These are phyloP conservation scores for Wolfiporia cocos DNA, from an alignment of 1,284 basidiomycete species.

Conservation along the genomic window DNA sequence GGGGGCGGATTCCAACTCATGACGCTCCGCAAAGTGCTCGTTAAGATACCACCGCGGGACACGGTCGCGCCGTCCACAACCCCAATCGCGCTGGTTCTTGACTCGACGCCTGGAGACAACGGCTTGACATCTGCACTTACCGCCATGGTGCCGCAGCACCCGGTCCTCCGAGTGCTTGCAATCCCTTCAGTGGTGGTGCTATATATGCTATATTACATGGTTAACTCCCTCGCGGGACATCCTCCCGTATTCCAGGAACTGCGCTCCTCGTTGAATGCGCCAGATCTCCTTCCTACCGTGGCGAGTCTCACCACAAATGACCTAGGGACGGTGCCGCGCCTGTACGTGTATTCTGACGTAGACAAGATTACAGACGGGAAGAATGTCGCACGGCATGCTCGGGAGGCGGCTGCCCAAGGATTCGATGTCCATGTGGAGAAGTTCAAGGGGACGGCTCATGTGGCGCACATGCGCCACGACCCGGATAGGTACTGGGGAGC, in stretches of 20 bases:
- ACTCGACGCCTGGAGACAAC: conserved; percentile 9
- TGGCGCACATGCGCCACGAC: conserved; percentile 8
- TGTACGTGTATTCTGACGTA: conserved; percentile 10
- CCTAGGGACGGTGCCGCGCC: conserved; percentile 5
- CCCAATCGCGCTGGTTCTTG: conserved; percentile 12
- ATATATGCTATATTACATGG: conserved; percentile 4
- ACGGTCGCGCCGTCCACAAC: background rate
- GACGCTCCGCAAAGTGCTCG: conserved; percentile 11
- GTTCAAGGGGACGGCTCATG: conserved; percentile 7
- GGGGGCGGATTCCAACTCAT: conserved; percentile 12
- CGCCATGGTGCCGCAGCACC: conserved; percentile 6
- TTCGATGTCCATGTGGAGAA: conserved; percentile 11
- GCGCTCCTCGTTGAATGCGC: conserved; percentile 5
- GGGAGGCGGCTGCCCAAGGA: conserved; percentile 2
- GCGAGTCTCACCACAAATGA: background rate
- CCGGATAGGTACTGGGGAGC: conserved; percentile 11
- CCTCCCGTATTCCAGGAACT: conserved; percentile 9
- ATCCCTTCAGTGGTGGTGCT: conserved; percentile 6
- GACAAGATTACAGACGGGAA: conserved; percentile 3
- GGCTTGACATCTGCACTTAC: conserved; percentile 7
- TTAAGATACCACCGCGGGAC: background rate
- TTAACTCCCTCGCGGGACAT: conserved; percentile 5
- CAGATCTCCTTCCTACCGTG: conserved; percentile 7
- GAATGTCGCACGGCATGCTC: conserved; percentile 7
- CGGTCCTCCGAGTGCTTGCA: conserved; percentile 6